Evolutionary conservation across 2,329 filamentous ascomycete genomes (phyloP).

Genomic region (Cladobotryum mycophilum): DNA sequence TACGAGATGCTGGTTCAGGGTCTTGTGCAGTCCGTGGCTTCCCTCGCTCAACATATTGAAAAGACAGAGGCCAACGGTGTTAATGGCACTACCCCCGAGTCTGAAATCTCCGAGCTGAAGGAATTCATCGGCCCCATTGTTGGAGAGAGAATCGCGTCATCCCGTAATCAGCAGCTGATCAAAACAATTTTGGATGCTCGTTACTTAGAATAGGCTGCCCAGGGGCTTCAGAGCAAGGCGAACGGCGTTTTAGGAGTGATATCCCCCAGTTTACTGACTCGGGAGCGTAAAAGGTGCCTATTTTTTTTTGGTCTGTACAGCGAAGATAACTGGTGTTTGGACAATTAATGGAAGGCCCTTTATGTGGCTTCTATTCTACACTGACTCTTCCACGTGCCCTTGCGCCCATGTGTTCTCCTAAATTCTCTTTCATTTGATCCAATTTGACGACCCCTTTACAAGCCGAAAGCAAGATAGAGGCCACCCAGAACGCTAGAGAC

Average conservation of each 20-base stretch:
- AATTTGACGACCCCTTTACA: slow-evolving; percentile 26
- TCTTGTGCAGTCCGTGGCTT: slow-evolving; percentile 48
- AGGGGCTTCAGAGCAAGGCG: slow-evolving; percentile 13
- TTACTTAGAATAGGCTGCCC: slow-evolving; percentile 37
- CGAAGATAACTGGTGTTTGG: background rate
- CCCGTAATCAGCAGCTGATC: slow-evolving; percentile 43
- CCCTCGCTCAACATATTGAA: slow-evolving; percentile 32
- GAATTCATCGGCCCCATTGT: slow-evolving; percentile 52
- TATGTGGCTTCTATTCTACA: slow-evolving; percentile 7
- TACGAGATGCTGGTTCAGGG: slow-evolving; percentile 50
- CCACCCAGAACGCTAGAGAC: slow-evolving; percentile 36
- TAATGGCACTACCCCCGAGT: slow-evolving; percentile 31
- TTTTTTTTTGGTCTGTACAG: background rate
- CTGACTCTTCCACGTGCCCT: background rate
- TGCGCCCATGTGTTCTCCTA: background rate
- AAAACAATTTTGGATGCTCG: slow-evolving; percentile 49
- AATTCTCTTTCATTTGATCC: background rate
- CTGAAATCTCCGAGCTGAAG: slow-evolving; percentile 40
- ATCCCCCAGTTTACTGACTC: background rate
- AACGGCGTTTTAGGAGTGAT: slow-evolving; percentile 20
- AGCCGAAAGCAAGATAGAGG: slow-evolving; percentile 42
- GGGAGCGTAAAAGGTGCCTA: no score
- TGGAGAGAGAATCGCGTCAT: slow-evolving; percentile 40
- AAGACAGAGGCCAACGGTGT: slow-evolving; percentile 30
- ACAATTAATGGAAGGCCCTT: slow-evolving; percentile 5